Percentiles rank a stretch among this genome's conserved stretches.
Evolutionary conservation across 192 early-diverging fungal genomes (phyloP).

Genomic region (Coemansia sp.): DNA sequence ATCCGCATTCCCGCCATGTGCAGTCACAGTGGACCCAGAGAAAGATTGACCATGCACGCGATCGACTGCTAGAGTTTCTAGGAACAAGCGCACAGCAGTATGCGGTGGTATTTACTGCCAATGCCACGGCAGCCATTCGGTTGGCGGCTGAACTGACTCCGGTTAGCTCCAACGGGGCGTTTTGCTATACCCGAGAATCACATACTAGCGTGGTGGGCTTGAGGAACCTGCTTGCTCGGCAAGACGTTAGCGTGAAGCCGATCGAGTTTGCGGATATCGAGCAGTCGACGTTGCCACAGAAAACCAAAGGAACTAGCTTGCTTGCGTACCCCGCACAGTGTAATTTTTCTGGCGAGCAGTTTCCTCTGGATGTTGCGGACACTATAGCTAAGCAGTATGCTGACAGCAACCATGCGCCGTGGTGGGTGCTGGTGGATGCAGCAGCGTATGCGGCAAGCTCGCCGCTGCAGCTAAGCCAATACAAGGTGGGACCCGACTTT

Average conservation of each 20-base stretch:
- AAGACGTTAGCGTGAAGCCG: slow-evolving; percentile 19
- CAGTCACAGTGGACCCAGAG: slow-evolving; percentile 55
- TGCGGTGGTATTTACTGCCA: slow-evolving; percentile 72
- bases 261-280: slow-evolving; percentile 29
- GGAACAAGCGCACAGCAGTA: slow-evolving; percentile 59
- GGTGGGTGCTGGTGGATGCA: slow-evolving; percentile 69
- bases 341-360: slow-evolving; percentile 76
- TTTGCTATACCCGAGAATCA: slow-evolving; percentile 62
- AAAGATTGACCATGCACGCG: slow-evolving; percentile 55
- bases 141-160: slow-evolving; percentile 72
- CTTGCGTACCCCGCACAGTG: slow-evolving; percentile 83
- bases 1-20: slow-evolving; percentile 64
- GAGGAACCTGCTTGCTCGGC: slow-evolving; percentile 53
- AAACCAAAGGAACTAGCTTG: slow-evolving; percentile 41
- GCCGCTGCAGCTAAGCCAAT: slow-evolving; percentile 56
- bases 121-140: slow-evolving; percentile 74
- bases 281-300: slow-evolving; percentile 11
- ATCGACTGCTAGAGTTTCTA: slow-evolving; percentile 58
- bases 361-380: slow-evolving; percentile 60
- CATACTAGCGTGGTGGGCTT: slow-evolving; percentile 80
- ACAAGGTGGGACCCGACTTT: slow-evolving; percentile 61
- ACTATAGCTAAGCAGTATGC: slow-evolving; percentile 34
- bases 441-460: slow-evolving; percentile 69
- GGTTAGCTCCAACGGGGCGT: slow-evolving; percentile 40
- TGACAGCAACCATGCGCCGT: slow-evolving; percentile 27